These are phyloP conservation scores for Flaveria sonorensis DNA, from an alignment of 129 eudicot species.

Conservation along the genomic window DNA sequence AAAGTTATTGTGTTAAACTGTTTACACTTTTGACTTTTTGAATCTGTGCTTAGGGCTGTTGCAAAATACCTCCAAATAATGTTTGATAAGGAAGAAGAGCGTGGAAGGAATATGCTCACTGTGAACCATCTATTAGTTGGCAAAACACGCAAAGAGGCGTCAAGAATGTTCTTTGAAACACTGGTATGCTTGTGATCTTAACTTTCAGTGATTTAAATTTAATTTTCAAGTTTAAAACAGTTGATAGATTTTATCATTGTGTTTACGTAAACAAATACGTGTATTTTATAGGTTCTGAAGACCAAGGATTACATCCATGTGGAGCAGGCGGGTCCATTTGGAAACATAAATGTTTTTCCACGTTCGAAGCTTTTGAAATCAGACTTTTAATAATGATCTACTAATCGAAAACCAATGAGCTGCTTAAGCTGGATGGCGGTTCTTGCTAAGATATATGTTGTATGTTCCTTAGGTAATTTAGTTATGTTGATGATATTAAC, in stretches of 20 bases:
- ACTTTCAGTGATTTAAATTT: not conserved
- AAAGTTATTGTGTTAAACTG: not conserved
- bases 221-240: not conserved
- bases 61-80: slow-evolving; percentile 87
- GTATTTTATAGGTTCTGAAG: slow-evolving; percentile 69
- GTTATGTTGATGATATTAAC: slow-evolving; percentile 38
- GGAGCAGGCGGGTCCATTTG: slow-evolving; percentile 62
- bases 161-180: slow-evolving; percentile 97
- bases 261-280: not conserved
- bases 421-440: slow-evolving; percentile 26
- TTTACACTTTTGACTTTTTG: not conserved
- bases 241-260: not conserved
- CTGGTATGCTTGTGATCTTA: slow-evolving; percentile 43
- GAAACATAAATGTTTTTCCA: slow-evolving; percentile 62
- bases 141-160: slow-evolving; percentile 91
- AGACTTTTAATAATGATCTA: slow-evolving; percentile 44
- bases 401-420: not conserved
- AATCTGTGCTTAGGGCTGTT: slow-evolving; percentile 62
- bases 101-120: slow-evolving; percentile 55
- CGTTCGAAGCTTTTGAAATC: slow-evolving; percentile 70
- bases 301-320: slow-evolving; percentile 87
- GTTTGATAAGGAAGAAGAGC: slow-evolving; percentile 75
- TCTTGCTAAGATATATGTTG: slow-evolving; percentile 40
- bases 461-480: slow-evolving; percentile 25
- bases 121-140: slow-evolving; percentile 64